Evolutionary conservation across 345 rosid genomes (phyloP).

Genomic region (Gynandropsis gynandra): DNA sequence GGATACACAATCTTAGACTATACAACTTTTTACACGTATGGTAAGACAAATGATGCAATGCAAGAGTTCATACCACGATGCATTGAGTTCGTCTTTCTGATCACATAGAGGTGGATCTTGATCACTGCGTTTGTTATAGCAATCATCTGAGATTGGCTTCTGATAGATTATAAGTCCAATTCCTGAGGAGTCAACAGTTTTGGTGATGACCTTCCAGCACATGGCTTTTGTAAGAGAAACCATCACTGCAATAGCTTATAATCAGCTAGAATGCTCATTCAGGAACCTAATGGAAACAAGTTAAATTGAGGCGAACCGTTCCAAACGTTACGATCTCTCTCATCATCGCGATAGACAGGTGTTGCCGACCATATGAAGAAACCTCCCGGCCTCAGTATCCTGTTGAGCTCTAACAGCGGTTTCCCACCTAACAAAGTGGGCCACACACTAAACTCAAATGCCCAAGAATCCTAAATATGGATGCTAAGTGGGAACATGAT

Average conservation of each 20-base stretch:
- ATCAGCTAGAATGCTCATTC: not conserved
- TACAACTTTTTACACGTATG: slow-evolving; percentile 2
- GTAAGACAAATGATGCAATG: slow-evolving; percentile 1
- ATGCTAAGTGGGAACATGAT: not conserved
- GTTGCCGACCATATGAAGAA: slow-evolving; percentile 97
- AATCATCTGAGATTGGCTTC: slow-evolving; percentile 61
- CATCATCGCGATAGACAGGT: slow-evolving; percentile 64
- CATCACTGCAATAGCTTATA: slow-evolving; percentile 54
- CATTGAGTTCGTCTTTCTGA: slow-evolving; percentile 30
- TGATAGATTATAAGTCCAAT: slow-evolving; percentile 81
- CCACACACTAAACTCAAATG: not conserved
- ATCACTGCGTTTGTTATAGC: slow-evolving; percentile 50
- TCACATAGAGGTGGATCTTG: slow-evolving; percentile 63
- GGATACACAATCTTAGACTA: not conserved
- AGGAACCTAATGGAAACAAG: slow-evolving; percentile 10
- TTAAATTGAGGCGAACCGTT: slow-evolving; percentile 33
- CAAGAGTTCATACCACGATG: slow-evolving; percentile 51
- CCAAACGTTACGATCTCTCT: slow-evolving; percentile 66
- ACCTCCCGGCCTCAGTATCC: slow-evolving; percentile 91
- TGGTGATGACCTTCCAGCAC: slow-evolving; percentile 76
- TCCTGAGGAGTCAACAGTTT: slow-evolving; percentile 51
- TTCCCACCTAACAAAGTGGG: slow-evolving; percentile 57
- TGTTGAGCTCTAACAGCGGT: slow-evolving; percentile 82
- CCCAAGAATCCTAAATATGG: slow-evolving; percentile 10
- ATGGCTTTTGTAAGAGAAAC: slow-evolving; percentile 59